Conservation (phyloP, 441 rosid genomes). For the Isatis lusitanica region DNA sequence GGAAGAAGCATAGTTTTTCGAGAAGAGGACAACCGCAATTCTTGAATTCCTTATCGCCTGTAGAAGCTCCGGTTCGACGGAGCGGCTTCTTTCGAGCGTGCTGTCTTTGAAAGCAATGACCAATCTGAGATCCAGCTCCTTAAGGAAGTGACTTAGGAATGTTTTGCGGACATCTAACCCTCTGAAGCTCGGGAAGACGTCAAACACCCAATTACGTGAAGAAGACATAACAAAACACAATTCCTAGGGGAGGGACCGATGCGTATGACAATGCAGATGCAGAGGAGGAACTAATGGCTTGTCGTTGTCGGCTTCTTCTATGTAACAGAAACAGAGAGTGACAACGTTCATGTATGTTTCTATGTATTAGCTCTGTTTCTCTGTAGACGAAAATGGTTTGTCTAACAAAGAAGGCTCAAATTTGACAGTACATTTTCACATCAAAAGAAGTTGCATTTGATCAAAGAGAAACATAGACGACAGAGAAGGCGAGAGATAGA, state of each 20-base stretch:
- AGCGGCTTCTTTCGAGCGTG: background rate
- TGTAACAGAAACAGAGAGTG: background rate
- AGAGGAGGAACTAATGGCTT: background rate
- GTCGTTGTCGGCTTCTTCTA: background rate
- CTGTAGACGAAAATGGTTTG: background rate
- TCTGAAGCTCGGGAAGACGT: conserved; percentile 13
- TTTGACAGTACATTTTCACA: background rate
- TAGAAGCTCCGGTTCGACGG: background rate
- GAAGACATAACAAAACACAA: background rate
- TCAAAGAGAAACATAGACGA: no score
- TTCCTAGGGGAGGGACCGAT: background rate
- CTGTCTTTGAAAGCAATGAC: background rate
- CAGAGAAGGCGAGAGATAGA: background rate
- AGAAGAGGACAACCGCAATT: background rate
- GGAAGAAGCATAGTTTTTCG: background rate
- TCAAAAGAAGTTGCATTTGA: no score
- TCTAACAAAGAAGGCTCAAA: background rate
- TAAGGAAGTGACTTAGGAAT: background rate
- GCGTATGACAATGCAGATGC: background rate
- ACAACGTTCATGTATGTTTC: background rate
- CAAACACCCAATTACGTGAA: background rate
- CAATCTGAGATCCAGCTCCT: background rate
- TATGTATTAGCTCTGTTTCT: background rate
- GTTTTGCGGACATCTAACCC: background rate
- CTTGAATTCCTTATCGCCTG: background rate